phyloP scores from a whole-genome alignment of 805 yeast genomes.

The Kodamaea laetipori region DNA sequence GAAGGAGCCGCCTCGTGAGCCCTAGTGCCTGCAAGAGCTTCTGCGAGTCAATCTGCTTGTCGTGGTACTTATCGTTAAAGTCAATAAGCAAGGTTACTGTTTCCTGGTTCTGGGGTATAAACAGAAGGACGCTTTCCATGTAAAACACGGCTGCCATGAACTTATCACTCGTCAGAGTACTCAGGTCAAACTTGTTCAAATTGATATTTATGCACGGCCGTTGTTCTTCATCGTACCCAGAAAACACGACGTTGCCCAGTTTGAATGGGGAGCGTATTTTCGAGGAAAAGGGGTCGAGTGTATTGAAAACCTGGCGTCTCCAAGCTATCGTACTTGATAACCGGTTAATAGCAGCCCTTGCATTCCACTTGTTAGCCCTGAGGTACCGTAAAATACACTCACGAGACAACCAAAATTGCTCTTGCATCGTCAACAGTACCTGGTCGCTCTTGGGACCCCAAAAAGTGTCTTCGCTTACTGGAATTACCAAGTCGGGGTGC shows the following conservation, averaged over 20 bases:
- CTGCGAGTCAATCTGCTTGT: constrained; percentile 47
- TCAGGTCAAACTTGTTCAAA: constrained; percentile 14
- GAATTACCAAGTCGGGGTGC: constrained; percentile 49
- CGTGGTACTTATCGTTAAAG: constrained; percentile 42
- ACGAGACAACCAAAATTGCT: constrained; percentile 88
- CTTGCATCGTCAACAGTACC: constrained; percentile 37
- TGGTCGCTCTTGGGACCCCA: background rate
- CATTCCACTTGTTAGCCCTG: constrained; percentile 91
- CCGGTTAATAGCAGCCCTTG: constrained; percentile 68
- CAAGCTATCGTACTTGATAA: constrained; percentile 78
- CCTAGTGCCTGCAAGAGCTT: constrained; percentile 27
- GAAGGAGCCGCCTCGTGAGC: constrained; percentile 68
- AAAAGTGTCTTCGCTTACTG: constrained; percentile 25
- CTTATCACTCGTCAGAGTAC: constrained; percentile 1
- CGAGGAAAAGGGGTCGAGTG: constrained; percentile 28
- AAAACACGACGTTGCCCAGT: constrained; percentile 87
- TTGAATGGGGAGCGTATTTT: constrained; percentile 45
- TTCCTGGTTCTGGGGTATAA: constrained; percentile 96
- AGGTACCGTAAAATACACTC: constrained; percentile 89
- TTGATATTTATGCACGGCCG: constrained; percentile 84
- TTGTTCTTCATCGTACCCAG: constrained; percentile 86
- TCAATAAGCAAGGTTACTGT: constrained; percentile 88
- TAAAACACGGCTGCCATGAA: constrained; percentile 44
- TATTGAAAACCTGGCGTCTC: constrained; percentile 71
- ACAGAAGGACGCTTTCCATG: constrained; percentile 89